phyloP scores from a whole-genome alignment of 2,329 filamentous ascomycete species.

The Juglanconis oblonga region DNA sequence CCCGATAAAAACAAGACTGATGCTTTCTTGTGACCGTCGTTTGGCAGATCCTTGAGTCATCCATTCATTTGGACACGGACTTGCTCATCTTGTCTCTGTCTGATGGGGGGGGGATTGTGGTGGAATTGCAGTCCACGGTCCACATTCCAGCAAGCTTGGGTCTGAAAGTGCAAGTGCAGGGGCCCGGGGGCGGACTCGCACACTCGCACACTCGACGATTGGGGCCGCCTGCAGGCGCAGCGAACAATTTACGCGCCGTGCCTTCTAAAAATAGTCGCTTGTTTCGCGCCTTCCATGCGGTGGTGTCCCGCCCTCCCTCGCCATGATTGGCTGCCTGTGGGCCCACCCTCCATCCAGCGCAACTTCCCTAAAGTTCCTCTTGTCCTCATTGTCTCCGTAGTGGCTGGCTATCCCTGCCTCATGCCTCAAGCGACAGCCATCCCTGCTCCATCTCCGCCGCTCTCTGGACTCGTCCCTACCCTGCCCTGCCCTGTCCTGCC shows the following conservation, averaged over 20 bases:
- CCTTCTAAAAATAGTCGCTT: not conserved
- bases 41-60: not conserved
- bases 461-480: not conserved
- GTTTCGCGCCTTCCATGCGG: not conserved
- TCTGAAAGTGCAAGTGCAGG: not conserved
- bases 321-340: not conserved
- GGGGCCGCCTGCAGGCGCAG: not conserved
- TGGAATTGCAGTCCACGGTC: no score
- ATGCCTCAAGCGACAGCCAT: no score
- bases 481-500: not conserved
- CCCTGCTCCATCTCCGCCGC: not conserved
- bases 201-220: not conserved
- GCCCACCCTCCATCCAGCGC: not conserved
- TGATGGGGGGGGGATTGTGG: not conserved
- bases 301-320: not conserved
- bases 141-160: no score
- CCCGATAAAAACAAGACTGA: not conserved
- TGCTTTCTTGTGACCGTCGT: not conserved
- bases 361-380: constrained; percentile 3
- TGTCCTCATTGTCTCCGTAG: not conserved
- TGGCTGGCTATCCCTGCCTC: not conserved
- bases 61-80: not conserved
- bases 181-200: no score
- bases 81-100: not conserved
- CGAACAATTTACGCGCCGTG: not conserved